These are phyloP conservation scores for Colletotrichum sp. DNA, from an alignment of 2,329 filamentous ascomycete genomes.

Conservation along the genomic window DNA sequence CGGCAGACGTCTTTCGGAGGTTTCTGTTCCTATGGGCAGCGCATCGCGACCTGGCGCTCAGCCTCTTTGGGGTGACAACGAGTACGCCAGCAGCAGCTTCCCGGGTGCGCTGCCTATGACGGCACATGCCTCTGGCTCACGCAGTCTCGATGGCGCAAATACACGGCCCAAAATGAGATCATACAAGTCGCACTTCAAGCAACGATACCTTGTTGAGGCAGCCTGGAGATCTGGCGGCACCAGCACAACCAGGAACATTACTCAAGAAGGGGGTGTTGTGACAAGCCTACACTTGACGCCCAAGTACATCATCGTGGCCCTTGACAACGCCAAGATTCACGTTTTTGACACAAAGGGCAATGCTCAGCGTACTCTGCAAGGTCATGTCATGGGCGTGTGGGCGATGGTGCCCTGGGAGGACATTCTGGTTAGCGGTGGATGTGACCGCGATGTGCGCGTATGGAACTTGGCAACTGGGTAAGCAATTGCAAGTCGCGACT, in stretches of 20 bases:
- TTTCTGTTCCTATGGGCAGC: conserved; percentile 23
- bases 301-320: conserved; percentile 95
- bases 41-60: conserved; percentile 7
- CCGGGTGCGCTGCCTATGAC: conserved; percentile 46
- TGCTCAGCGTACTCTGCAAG: conserved; percentile 85
- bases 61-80: conserved; percentile 6
- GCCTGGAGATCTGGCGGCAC: conserved; percentile 94
- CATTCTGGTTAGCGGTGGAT: conserved; percentile 92
- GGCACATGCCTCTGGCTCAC: conserved; percentile 43
- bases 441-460: conserved; percentile 93
- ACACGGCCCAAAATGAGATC: conserved; percentile 73
- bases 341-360: conserved; percentile 94
- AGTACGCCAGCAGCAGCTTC: conserved; percentile 45
- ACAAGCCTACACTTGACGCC: conserved; percentile 93
- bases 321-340: conserved; percentile 98
- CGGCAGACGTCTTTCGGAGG: conserved; percentile 62
- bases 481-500: conserved; percentile 30
- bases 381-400: conserved; percentile 99
- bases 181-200: conserved; percentile 97
- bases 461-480: conserved; percentile 97
- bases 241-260: conserved; percentile 85
- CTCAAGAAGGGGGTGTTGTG: conserved; percentile 94
- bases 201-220: conserved; percentile 94
- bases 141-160: conserved; percentile 60
- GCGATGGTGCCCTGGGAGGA: conserved; percentile 99